These are phyloP conservation scores for Musa schizocarpa DNA, from an alignment of 176 grass and related monocot genomes.

Conservation along the genomic window DNA sequence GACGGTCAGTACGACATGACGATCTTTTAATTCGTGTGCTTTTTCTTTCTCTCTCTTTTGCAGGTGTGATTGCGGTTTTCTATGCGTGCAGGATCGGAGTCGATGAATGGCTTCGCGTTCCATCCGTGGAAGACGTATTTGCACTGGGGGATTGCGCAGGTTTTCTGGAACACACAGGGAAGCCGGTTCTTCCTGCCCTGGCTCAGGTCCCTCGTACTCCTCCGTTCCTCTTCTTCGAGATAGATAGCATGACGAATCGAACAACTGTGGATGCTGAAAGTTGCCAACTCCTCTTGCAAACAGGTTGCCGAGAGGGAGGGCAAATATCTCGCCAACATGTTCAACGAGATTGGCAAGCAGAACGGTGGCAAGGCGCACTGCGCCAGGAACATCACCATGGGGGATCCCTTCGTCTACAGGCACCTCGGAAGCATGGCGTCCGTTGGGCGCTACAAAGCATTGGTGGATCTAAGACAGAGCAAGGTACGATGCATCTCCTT, in stretches of 20 bases:
- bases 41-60: too few relatives aligned
- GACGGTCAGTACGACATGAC: slow-evolving; percentile 17
- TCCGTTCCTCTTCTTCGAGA: too few relatives aligned
- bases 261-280: too few relatives aligned
- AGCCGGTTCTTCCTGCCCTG: slow-evolving; percentile 74
- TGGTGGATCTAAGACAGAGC: slow-evolving; percentile 84
- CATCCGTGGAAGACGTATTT: slow-evolving; percentile 64
- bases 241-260: too few relatives aligned
- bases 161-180: slow-evolving; percentile 63
- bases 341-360: slow-evolving; percentile 42
- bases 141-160: slow-evolving; percentile 92
- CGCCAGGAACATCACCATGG: slow-evolving; percentile 30
- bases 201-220: slow-evolving; percentile 42
- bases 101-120: slow-evolving; percentile 73
- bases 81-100: slow-evolving; percentile 48
- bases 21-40: neutral
- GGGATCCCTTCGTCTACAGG: slow-evolving; percentile 85
- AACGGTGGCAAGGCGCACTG: slow-evolving; percentile 56
- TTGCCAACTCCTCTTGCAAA: too few relatives aligned
- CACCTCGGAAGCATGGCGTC: slow-evolving; percentile 97
- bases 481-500: slow-evolving; percentile 26
- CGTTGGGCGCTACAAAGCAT: slow-evolving; percentile 83
- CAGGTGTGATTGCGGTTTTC: too few relatives aligned
- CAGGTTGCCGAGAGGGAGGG: slow-evolving; percentile 88
- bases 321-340: slow-evolving; percentile 44